Evolutionary conservation across 192 early-diverging fungal species (phyloP).

Genomic region (Coemansia sp.): DNA sequence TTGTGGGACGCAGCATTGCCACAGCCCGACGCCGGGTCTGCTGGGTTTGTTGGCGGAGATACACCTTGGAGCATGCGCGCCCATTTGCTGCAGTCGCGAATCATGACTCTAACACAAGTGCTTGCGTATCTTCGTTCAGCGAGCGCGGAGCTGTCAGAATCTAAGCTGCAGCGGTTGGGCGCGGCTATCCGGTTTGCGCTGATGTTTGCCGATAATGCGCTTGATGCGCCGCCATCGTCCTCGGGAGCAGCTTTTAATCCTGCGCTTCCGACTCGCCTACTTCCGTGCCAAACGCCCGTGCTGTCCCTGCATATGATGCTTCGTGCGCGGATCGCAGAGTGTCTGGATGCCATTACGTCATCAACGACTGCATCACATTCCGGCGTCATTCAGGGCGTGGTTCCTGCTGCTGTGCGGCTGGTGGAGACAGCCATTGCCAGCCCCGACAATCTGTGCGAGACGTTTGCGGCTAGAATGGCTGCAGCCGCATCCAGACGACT

Average conservation of each 20-base stretch:
- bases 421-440: conserved; percentile 31
- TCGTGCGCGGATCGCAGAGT: conserved; percentile 33
- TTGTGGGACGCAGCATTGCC: conserved; percentile 42
- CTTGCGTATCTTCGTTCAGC: conserved; percentile 12
- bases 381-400: conserved; percentile 1
- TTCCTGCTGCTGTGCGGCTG: conserved; percentile 24
- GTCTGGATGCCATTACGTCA: conserved; percentile 5
- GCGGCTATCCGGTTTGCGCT: conserved; percentile 22
- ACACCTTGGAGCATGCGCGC: conserved; percentile 33
- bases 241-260: conserved; percentile 3
- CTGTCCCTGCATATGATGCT: conserved; percentile 27
- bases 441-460: conserved; percentile 24
- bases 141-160: neutral
- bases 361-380: neutral
- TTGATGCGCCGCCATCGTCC: conserved; percentile 39
- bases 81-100: conserved; percentile 26
- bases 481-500: neutral
- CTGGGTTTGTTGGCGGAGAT: conserved; percentile 30
- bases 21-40: neutral
- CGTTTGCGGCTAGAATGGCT: conserved; percentile 17
- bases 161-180: neutral
- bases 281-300: conserved; percentile 17
- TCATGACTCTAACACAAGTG: conserved; percentile 30
- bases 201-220: conserved; percentile 50
- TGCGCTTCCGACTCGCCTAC: conserved; percentile 5